phyloP scores from a whole-genome alignment of 2,329 filamentous ascomycete species.

The Metarhizium brunneum region DNA sequence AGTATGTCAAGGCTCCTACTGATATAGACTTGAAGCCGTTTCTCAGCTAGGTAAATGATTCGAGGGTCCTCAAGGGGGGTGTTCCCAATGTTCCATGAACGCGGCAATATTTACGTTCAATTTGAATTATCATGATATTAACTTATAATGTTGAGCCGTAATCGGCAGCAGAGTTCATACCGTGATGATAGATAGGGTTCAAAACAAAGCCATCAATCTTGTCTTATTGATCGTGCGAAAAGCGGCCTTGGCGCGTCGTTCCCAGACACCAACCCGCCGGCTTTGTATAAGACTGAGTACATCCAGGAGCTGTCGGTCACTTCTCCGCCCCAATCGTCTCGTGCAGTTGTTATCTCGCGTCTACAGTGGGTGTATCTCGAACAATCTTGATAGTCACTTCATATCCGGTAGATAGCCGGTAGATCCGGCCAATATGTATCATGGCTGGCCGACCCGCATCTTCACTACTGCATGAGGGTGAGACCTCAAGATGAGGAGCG shows the following conservation, averaged over 20 bases:
- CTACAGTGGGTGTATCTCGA: not conserved
- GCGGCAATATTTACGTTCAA: not conserved
- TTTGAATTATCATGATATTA: not conserved
- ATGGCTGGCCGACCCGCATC: not conserved
- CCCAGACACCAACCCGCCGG: not conserved
- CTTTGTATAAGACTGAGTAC: not conserved
- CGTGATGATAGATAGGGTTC: not conserved
- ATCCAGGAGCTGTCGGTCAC: not conserved
- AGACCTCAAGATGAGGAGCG: not conserved
- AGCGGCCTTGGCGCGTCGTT: not conserved
- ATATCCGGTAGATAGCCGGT: not conserved
- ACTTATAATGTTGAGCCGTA: not conserved
- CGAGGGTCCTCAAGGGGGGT: not conserved
- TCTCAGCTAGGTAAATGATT: not conserved
- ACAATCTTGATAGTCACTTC: not conserved
- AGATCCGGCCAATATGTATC: not conserved
- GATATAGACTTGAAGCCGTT: not conserved
- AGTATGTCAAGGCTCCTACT: not conserved
- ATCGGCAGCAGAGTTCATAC: not conserved
- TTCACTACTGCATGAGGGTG: not conserved
- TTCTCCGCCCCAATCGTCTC: not conserved
- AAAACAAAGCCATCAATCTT: too few species aligned
- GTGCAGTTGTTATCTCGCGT: not conserved
- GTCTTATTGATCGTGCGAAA: too few species aligned
- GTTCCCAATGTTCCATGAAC: not conserved